Percentiles rank a stretch among this genome's conserved stretches.
Evolutionary conservation across 768 basidiomycete species (phyloP).

Genomic region (Macrocybe gigantea): DNA sequence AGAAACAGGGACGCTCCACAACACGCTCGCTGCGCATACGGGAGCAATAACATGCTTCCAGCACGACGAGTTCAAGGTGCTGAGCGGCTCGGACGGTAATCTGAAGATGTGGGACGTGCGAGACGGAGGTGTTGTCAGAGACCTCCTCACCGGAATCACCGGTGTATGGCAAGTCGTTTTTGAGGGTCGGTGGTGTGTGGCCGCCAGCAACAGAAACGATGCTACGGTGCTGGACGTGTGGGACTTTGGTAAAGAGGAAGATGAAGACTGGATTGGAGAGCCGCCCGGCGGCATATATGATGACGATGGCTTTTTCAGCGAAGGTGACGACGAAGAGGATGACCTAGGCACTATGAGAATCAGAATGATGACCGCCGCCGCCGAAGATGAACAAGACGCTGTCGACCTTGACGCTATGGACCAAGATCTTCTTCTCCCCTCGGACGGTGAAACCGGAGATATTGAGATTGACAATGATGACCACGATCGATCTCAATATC

Average conservation of each 20-base stretch:
- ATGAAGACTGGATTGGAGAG: slow-evolving; percentile 81
- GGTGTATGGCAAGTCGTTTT: slow-evolving; percentile 99
- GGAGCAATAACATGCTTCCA: slow-evolving; percentile 99
- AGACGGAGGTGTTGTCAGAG: slow-evolving; percentile 81
- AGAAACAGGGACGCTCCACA: slow-evolving; percentile 69
- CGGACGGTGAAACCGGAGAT: slow-evolving; percentile 35
- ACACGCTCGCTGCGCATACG: slow-evolving; percentile 84
- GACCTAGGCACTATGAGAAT: slow-evolving; percentile 16
- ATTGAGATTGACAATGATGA: slow-evolving; percentile 22
- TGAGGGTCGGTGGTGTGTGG: slow-evolving; percentile 91
- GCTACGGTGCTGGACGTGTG: slow-evolving; percentile 82
- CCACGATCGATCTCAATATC: slow-evolving; percentile 11
- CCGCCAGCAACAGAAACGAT: slow-evolving; percentile 80
- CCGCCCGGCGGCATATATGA: slow-evolving; percentile 73
- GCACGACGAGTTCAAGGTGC: slow-evolving; percentile 95
- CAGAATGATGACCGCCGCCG: slow-evolving; percentile 14
- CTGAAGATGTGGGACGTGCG: slow-evolving; percentile 97
- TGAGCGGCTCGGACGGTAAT: slow-evolving; percentile 92
- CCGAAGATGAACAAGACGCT: slow-evolving; percentile 44
- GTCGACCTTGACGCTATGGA: slow-evolving; percentile 71
- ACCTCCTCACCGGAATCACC: slow-evolving; percentile 84
- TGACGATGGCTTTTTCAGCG: slow-evolving; percentile 53
- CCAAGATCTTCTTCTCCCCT: slow-evolving; percentile 49
- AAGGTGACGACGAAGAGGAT: slow-evolving; percentile 42
- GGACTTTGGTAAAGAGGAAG: slow-evolving; percentile 77